Base-by-base conservation (phyloP, 2,329 filamentous ascomycete genomes). In the Epicoccum sorghinum region DNA sequence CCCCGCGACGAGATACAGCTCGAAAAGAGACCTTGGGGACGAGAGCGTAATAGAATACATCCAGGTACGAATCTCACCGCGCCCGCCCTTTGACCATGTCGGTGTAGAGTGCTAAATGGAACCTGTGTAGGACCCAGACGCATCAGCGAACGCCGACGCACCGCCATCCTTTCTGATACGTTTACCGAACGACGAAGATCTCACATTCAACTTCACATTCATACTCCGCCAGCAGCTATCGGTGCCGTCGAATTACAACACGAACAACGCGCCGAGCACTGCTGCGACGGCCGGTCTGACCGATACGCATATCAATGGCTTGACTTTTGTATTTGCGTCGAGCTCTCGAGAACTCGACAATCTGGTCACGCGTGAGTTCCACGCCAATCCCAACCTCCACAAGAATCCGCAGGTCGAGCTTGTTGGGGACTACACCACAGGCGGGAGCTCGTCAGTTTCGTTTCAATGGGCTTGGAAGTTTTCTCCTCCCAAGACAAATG, bases 401-500 rank as follows among this genome's bases (percentile, higher is more conserved):
- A 98, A 96, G 73, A 98, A 97, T 71, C 84, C 92, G 49, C 98
- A 98, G 71, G 95, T 99, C 35, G 89, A 96, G 68, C 82, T 98
- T 39, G 88, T 99, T n/a, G 95, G 95, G 3, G 92, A 96, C 73
- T 97, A 89, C 71, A 83, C 85, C 3, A 99, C 95, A 0, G 86
- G 83, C 29, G 93, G 93, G n/a, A 90, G 82, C 67, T 80, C 89
- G 6, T 93, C 91, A 1, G 88, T 96, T 27, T 87, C 91, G 30
- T 97, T 97, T 71, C 89, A 93, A 61, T 99, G 93, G 92, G 88
- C 89, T 7, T 99, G 95, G 95, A 95, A 89, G 80, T 99, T 93
- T 92, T 91, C 89, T 71, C 91, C 95, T 7, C 95, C 95, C 33
- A 96, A 91, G 80, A 69, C 79, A 12, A 78, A 79, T 13, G 93